Base-by-base conservation (phyloP, 805 yeast species). In the Metschnikowia gruessii region DNA sequence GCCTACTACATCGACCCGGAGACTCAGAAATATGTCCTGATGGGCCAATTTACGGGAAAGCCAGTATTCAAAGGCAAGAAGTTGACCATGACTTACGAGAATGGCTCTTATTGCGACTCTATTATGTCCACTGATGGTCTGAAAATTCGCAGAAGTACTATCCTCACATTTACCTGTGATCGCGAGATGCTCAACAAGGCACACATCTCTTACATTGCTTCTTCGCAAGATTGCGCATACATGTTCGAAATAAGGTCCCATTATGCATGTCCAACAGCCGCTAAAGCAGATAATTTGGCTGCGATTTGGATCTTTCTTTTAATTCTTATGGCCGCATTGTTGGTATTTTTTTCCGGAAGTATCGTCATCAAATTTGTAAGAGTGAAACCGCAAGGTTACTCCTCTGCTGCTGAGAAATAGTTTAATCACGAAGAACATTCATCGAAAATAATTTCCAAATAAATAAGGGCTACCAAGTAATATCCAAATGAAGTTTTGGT, bases 191-290 rank as follows among this genome's bases (percentile, higher is more conserved):
- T 78, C 60, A 66, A 79, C 5, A 79, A 79, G 50, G 94, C 91
- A 0, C 72, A 79, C 30, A 70, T 88, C 0, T 76, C 86, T 15
- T 88, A 75, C 61, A 76, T 89, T 28, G 94, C 94, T 1, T 80
- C 81, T 6, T 59, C 79, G 35, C 79, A 87, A 61, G 87, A 89
- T 51, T 89, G 97, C 65, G 80, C 84, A 31, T 89, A 87, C 63
- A 79, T 84, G 59, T 89, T 89, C 62, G 96, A 89, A 59, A 89
- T 88, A 28, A 69, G 89, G 53, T 86, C 95, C 3, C 81, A 87
- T 36, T 85, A 83, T 65, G 96, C 95, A 0, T 89, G 97, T 64
- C 87, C 95, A 0, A 84, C 90, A 0, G 81, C 59, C 17, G 58
- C 59, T 19, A 52, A 54, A 37, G 58, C 59, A 2, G 58, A 56